These are phyloP conservation scores for Nakaseomyces uthaithaninus DNA, from an alignment of 1,139 yeast genomes.

Conservation along the genomic window DNA sequence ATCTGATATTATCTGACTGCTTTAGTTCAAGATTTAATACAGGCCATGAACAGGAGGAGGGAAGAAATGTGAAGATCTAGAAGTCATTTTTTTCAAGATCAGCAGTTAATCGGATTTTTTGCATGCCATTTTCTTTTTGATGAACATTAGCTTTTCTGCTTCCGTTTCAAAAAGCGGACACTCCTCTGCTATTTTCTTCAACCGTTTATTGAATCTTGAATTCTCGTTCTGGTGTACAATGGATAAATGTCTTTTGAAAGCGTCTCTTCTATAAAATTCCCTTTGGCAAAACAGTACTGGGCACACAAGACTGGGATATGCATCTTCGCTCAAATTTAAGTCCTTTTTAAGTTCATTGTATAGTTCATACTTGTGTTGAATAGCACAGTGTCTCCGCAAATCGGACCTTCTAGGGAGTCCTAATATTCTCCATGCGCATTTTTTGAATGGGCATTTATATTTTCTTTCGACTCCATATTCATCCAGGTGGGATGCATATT, in stretches of 20 bases:
- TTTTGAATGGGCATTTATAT: conserved; percentile 44
- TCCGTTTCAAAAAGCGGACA: conserved; percentile 7
- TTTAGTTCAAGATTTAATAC: no score
- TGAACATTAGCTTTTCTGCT: conserved; percentile 9
- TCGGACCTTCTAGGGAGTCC: conserved; percentile 56
- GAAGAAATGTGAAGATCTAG: neutral
- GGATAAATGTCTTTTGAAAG: conserved; percentile 45
- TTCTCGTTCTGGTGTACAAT: conserved; percentile 44
- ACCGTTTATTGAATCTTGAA: conserved; percentile 39
- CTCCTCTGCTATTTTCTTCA: conserved; percentile 19
- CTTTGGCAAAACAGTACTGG: conserved; percentile 41
- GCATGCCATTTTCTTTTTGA: conserved; percentile 9
- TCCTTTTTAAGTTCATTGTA: conserved; percentile 21
- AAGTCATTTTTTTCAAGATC: no score
- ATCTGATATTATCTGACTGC: no score
- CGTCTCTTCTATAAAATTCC: conserved; percentile 49
- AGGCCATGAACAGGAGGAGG: neutral
- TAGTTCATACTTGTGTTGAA: conserved; percentile 40
- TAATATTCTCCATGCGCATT: conserved; percentile 55
- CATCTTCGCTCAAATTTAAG: conserved; percentile 25
- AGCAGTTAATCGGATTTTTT: neutral
- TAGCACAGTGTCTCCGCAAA: conserved; percentile 51
- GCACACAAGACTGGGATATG: conserved; percentile 31
- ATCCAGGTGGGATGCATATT: conserved; percentile 44
- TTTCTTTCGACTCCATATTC: conserved; percentile 36